Percentiles rank a stretch among this genome's conserved stretches.
Conservation (phyloP, 306 rosid species). For the Alnus glutinosa region DNA sequence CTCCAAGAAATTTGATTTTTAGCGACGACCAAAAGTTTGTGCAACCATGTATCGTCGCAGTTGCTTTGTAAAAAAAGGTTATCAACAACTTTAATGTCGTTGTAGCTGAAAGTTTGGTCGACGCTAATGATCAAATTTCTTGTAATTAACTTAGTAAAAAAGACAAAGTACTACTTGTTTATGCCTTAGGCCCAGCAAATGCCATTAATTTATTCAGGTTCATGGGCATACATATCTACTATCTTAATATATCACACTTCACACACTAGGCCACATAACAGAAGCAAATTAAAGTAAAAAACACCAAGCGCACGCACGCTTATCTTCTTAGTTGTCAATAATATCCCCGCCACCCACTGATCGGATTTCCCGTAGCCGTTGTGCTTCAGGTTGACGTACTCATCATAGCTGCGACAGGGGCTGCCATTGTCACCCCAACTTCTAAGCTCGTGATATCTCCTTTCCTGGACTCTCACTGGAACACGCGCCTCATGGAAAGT, state of each 20-base stretch:
- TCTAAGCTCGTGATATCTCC: conserved; percentile 25
- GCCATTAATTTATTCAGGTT: not conserved
- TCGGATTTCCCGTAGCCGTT: conserved; percentile 12
- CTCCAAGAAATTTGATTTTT: no score
- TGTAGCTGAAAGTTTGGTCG: no score
- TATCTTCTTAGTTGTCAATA: not conserved
- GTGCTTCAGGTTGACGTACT: conserved; percentile 6
- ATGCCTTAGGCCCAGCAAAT: not conserved
- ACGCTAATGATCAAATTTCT: no score
- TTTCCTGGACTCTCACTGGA: conserved; percentile 32
- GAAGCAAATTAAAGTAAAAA: not conserved
- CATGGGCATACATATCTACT: not conserved
- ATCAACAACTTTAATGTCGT: no score
- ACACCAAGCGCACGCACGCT: conserved; percentile 3
- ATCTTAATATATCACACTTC: not conserved
- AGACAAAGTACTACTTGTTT: not conserved
- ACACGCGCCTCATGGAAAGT: conserved; percentile 23
- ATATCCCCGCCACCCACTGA: conserved; percentile 22
- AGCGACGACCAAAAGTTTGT: no score
- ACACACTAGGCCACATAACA: not conserved
- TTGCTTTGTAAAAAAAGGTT: not conserved
- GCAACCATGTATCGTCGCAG: no score
- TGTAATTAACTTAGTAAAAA: not conserved
- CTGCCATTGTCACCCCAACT: conserved; percentile 16
- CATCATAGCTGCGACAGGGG: conserved; percentile 12